These are phyloP conservation scores for Fraxinus sp. DNA, from an alignment of 305 asterid species.

Conservation along the genomic window DNA sequence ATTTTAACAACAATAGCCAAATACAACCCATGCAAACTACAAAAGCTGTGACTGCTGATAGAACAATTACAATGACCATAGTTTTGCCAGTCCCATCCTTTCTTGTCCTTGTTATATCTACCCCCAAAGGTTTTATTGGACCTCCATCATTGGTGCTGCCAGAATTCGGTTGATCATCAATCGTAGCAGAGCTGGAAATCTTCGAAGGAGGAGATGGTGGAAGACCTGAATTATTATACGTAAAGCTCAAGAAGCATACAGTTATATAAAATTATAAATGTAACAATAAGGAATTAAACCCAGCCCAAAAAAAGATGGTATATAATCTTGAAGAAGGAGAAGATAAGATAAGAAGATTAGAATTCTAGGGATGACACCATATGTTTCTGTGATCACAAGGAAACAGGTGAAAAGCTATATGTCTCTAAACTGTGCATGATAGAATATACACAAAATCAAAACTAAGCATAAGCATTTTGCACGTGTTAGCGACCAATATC, in stretches of 20 bases:
- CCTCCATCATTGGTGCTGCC: conserved; percentile 41
- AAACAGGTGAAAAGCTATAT: not conserved
- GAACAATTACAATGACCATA: conserved; percentile 49
- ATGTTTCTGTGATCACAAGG: not conserved
- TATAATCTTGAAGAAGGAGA: not conserved
- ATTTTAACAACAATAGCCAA: conserved; percentile 53
- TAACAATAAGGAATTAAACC: not conserved
- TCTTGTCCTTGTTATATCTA: conserved; percentile 55
- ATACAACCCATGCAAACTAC: conserved; percentile 56
- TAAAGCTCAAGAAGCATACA: conserved; percentile 23
- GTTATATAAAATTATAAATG: not conserved
- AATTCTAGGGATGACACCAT: not conserved
- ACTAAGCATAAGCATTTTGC: not conserved
- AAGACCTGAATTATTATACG: conserved; percentile 51
- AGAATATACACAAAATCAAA: not conserved
- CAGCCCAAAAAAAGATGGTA: not conserved
- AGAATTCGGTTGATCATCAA: conserved; percentile 47
- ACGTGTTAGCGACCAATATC: not conserved
- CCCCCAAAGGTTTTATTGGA: conserved; percentile 77
- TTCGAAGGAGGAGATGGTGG: conserved; percentile 90
- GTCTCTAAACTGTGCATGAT: not conserved
- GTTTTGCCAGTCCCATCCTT: conserved; percentile 43
- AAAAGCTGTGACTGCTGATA: conserved; percentile 68
- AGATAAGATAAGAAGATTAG: not conserved
- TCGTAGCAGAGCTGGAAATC: conserved; percentile 45